Conservation (phyloP, 208 protist species). For the Crithidia fasciculata region DNA sequence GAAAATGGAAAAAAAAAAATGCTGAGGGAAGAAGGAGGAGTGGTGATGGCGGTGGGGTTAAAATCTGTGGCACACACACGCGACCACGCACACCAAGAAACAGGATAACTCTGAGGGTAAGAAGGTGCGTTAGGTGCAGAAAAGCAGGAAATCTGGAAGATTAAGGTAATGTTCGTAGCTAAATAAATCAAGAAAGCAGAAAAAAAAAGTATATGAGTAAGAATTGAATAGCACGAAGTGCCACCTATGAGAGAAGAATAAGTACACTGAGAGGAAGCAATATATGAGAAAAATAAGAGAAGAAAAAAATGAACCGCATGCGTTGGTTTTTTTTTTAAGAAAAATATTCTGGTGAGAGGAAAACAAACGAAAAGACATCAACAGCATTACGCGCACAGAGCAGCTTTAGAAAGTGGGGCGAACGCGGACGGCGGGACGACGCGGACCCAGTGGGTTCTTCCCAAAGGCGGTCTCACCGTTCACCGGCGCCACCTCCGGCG, state of each 20-base stretch:
- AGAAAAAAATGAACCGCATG: neutral
- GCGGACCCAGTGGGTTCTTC: neutral
- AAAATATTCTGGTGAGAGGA: neutral
- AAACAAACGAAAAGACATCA: neutral
- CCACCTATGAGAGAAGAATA: no score
- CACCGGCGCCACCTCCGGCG: neutral
- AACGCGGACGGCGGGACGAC: slow-evolving; percentile 7
- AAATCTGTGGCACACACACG: no score
- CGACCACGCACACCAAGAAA: no score
- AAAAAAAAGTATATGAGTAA: neutral
- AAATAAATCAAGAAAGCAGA: neutral
- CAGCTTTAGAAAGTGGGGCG: neutral
- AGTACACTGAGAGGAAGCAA: neutral
- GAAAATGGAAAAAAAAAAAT: no score
- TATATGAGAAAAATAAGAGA: neutral
- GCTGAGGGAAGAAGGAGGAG: no score
- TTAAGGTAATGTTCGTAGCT: no score
- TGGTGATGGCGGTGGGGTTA: no score
- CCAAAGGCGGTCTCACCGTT: neutral
- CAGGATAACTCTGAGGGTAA: no score
- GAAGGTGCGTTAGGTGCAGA: no score
- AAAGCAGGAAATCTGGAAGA: no score
- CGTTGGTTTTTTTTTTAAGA: no score
- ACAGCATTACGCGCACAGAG: no score
- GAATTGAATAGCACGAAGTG: neutral